These are phyloP conservation scores for Alternaria brassicicola DNA, from an alignment of 2,329 filamentous ascomycete species.

Conservation along the genomic window DNA sequence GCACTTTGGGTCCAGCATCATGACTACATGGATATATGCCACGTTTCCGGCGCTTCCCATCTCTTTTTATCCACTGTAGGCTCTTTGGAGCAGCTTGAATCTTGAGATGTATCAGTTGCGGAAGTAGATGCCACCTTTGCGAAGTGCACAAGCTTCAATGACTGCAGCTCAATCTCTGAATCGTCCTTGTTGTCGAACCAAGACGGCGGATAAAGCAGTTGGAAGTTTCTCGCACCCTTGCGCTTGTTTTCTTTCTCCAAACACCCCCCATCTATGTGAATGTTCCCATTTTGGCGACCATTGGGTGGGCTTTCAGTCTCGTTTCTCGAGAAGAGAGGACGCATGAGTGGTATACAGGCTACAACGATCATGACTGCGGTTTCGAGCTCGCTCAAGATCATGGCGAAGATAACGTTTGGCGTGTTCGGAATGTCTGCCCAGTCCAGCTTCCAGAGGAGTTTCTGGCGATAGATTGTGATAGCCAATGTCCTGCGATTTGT, in stretches of 20 bases:
- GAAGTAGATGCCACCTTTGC: not conserved
- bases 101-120: not conserved
- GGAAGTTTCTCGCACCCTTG: not conserved
- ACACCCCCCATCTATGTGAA: not conserved
- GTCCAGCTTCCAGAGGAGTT: slow-evolving; percentile 12
- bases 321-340: slow-evolving; percentile 14
- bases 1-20: not conserved
- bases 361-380: slow-evolving; percentile 8
- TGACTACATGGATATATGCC: not conserved
- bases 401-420: slow-evolving; percentile 22
- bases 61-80: not conserved
- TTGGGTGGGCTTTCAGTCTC: not conserved
- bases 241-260: not conserved
- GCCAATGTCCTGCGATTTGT: slow-evolving; percentile 24
- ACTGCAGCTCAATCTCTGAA: not conserved
- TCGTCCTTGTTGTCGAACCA: not conserved
- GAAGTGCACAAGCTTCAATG: not conserved
- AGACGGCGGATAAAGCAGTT: not conserved
- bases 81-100: not conserved
- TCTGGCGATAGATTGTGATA: slow-evolving; percentile 32
- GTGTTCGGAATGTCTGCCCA: slow-evolving; percentile 27
- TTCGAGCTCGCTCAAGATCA: slow-evolving; percentile 27
- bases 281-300: not conserved
- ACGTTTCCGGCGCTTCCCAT: not conserved
- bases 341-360: slow-evolving; percentile 1